A percentile compares a stretch with the other conserved stretches of the same genome.
Conservation (phyloP, 108 stramenopile genomes). For the Ochromonas danica region DNA sequence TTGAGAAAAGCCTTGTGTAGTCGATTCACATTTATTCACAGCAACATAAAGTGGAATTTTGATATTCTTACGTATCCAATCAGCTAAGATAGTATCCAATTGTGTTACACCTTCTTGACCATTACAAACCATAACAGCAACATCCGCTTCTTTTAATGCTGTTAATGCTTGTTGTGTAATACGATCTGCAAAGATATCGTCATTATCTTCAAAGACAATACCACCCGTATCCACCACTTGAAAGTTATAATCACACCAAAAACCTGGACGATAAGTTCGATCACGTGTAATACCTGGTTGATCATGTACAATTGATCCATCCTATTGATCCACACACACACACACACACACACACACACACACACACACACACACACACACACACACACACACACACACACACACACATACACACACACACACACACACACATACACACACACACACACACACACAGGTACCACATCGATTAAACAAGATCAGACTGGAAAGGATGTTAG, state of each 20-base stretch:
- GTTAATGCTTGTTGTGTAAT: constrained; percentile 88
- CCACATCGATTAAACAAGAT: constrained; percentile 4
- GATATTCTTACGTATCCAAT: constrained; percentile 69
- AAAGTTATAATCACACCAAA: constrained; percentile 85
- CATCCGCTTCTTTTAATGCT: constrained; percentile 82
- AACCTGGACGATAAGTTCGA: constrained; percentile 81
- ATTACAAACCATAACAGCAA: constrained; percentile 86
- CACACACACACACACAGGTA: no score
- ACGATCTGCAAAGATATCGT: constrained; percentile 81
- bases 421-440: no score
- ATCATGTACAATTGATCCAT: constrained; percentile 90
- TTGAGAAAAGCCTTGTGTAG: constrained; percentile 32
- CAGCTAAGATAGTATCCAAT: constrained; percentile 75
- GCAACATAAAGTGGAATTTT: constrained; percentile 78
- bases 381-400: no score
- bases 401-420: no score
- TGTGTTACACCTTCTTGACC: constrained; percentile 74
- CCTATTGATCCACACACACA: constrained; percentile 2
- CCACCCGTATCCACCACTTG: constrained; percentile 91
- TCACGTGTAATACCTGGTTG: constrained; percentile 90
- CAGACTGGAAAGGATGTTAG: neutral
- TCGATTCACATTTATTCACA: constrained; percentile 90
- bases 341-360: no score
- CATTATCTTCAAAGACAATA: constrained; percentile 84
- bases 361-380: no score